Evolutionary conservation across 176 grass and related monocot genomes (phyloP).

Genomic region (Aechmea fasciata): DNA sequence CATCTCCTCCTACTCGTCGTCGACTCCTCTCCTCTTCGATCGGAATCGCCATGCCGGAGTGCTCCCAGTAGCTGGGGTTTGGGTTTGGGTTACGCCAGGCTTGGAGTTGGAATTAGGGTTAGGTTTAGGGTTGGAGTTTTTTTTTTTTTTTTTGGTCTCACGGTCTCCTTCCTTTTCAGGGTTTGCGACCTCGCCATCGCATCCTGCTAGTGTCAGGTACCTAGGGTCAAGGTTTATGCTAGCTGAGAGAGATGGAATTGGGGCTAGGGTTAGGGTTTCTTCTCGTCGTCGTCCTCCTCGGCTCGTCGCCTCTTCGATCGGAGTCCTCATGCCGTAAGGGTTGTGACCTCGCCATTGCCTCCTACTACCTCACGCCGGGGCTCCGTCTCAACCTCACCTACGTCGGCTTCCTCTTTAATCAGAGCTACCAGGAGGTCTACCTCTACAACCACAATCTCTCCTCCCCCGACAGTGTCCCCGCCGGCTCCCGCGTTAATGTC

Average conservation of each 20-base stretch:
- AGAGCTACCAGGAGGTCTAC: background rate
- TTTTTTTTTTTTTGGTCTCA: too few relatives aligned
- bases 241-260: conserved; percentile 1
- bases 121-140: background rate
- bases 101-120: background rate
- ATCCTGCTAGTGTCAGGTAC: too few relatives aligned
- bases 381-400: background rate
- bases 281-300: background rate
- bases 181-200: too few relatives aligned
- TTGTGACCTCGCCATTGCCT: conserved; percentile 1
- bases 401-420: background rate
- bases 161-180: too few relatives aligned
- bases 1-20: too few relatives aligned
- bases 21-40: background rate
- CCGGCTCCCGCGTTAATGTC: conserved; percentile 9
- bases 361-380: background rate
- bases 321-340: background rate
- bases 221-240: background rate
- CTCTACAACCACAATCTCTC: conserved; percentile 8
- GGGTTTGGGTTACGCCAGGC: background rate
- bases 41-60: background rate
- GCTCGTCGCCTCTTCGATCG: background rate
- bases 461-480: background rate
- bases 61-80: background rate
- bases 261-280: background rate